phyloP scores from a whole-genome alignment of 805 yeast species.

The Yarrowia divulgata region DNA sequence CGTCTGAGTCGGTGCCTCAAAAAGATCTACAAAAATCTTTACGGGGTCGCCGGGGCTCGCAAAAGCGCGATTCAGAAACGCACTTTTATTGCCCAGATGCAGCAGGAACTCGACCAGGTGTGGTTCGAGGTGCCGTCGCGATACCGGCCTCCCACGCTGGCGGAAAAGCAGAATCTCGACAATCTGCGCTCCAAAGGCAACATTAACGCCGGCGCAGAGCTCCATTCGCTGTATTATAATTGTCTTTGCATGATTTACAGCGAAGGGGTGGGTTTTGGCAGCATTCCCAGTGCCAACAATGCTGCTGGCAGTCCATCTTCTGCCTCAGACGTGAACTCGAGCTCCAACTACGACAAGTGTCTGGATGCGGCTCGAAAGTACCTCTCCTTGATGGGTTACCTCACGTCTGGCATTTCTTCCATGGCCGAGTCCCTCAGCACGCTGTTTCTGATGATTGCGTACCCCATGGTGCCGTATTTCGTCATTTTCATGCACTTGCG shows the following conservation, averaged over 20 bases:
- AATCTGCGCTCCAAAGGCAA: conserved; percentile 32
- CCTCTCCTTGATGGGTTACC: conserved; percentile 5
- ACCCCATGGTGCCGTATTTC: conserved; percentile 33
- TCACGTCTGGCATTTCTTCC: conserved; percentile 8
- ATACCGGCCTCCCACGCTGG: conserved; percentile 25
- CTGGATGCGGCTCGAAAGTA: conserved; percentile 29
- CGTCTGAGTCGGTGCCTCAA: conserved; percentile 11
- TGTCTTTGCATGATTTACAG: conserved; percentile 33
- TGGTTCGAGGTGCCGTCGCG: conserved; percentile 22
- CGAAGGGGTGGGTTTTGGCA: conserved; percentile 8
- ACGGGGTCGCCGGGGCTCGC: conserved; percentile 10
- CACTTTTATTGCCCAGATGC: conserved; percentile 20
- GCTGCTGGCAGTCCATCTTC: conserved; percentile 23
- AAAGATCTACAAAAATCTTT: conserved; percentile 20
- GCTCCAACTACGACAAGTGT: conserved; percentile 23
- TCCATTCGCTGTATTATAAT: conserved; percentile 25
- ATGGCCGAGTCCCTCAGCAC: conserved; percentile 24
- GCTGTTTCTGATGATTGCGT: conserved; percentile 21
- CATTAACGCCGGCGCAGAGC: conserved; percentile 30
- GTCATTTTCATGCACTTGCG: conserved; percentile 30
- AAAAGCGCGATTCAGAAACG: conserved; percentile 29
- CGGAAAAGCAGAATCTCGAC: conserved; percentile 30
- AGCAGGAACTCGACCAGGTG: conserved; percentile 34
- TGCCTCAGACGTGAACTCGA: conserved; percentile 5
- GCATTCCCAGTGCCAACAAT: conserved; percentile 20